Evolutionary conservation across 176 grass and related monocot species (phyloP).

Genomic region (Avena sativa): DNA sequence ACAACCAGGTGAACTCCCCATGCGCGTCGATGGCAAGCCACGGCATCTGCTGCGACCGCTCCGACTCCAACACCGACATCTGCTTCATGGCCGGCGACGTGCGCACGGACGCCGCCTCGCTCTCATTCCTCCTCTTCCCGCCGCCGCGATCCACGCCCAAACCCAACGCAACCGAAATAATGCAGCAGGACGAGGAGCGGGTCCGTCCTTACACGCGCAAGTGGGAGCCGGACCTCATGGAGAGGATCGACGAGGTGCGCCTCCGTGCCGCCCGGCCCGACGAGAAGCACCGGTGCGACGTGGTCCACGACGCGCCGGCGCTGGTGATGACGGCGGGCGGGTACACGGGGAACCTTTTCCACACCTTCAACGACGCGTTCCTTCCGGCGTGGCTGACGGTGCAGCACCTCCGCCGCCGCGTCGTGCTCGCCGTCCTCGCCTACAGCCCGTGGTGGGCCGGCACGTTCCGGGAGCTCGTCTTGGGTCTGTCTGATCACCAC

Average conservation of each 20-base stretch:
- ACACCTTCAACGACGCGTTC: slow-evolving; percentile 71
- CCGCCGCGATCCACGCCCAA: not conserved
- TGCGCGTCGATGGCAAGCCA: slow-evolving; percentile 40
- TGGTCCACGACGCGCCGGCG: slow-evolving; percentile 57
- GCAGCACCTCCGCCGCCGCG: slow-evolving; percentile 58
- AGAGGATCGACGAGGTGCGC: slow-evolving; percentile 50
- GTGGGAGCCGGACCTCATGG: slow-evolving; percentile 70
- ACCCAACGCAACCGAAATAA: not conserved
- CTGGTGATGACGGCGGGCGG: slow-evolving; percentile 66
- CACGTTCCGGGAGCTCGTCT: slow-evolving; percentile 59
- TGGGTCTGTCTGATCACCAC: slow-evolving; percentile 44
- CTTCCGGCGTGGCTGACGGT: slow-evolving; percentile 64
- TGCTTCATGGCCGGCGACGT: slow-evolving; percentile 84
- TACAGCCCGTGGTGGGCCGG: slow-evolving; percentile 67
- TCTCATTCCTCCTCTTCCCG: slow-evolving; percentile 48
- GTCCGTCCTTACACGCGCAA: slow-evolving; percentile 73
- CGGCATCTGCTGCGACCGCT: slow-evolving; percentile 77
- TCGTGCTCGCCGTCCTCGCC: slow-evolving; percentile 56
- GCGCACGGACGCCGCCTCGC: slow-evolving; percentile 53
- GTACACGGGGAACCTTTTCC: slow-evolving; percentile 73
- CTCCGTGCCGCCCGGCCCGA: slow-evolving; percentile 31
- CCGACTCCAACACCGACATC: slow-evolving; percentile 59
- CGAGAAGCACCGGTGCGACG: slow-evolving; percentile 51
- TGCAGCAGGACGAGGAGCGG: slow-evolving; percentile 51
- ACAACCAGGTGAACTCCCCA: slow-evolving; percentile 54